Conservation (phyloP, 106 monocot genomes). For the Ottelia alismoides region DNA sequence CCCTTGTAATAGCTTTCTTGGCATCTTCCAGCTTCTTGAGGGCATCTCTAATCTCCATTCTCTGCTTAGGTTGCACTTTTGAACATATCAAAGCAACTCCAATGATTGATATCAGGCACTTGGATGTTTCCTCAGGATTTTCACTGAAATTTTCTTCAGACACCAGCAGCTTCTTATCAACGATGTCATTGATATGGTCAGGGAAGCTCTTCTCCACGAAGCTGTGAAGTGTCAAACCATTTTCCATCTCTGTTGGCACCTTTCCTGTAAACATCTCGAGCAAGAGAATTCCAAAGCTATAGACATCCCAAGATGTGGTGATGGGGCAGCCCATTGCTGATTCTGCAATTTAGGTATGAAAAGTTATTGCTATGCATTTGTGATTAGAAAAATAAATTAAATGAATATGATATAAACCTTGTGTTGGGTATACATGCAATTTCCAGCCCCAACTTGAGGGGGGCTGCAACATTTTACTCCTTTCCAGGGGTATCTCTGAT, state of each 20-base stretch:
- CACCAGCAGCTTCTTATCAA: not conserved
- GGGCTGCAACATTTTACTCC: too few relatives aligned
- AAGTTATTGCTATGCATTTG: too few relatives aligned
- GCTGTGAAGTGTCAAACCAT: not conserved
- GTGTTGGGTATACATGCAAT: too few relatives aligned
- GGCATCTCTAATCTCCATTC: constrained; percentile 1
- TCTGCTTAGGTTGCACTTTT: constrained; percentile 1
- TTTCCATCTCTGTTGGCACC: not conserved
- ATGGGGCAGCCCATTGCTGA: constrained; percentile 4
- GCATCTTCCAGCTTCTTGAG: too few relatives aligned
- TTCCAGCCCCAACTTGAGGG: too few relatives aligned
- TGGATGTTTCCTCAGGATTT: not conserved
- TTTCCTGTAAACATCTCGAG: constrained; percentile 15
- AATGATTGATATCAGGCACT: not conserved
- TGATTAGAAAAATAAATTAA: too few relatives aligned
- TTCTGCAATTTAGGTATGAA: too few relatives aligned
- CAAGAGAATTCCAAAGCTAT: constrained; percentile 7
- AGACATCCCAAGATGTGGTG: constrained; percentile 11
- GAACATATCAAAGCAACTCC: not conserved
- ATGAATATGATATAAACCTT: too few relatives aligned
- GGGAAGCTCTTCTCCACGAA: not conserved
- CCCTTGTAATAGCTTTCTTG: too few relatives aligned
- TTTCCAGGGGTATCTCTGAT: too few relatives aligned
- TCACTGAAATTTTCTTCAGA: not conserved
- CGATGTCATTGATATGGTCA: not conserved